Base-by-base conservation (phyloP, 371 early-diverging fungal genomes). In the Saksenaea vasiformis region DNA sequence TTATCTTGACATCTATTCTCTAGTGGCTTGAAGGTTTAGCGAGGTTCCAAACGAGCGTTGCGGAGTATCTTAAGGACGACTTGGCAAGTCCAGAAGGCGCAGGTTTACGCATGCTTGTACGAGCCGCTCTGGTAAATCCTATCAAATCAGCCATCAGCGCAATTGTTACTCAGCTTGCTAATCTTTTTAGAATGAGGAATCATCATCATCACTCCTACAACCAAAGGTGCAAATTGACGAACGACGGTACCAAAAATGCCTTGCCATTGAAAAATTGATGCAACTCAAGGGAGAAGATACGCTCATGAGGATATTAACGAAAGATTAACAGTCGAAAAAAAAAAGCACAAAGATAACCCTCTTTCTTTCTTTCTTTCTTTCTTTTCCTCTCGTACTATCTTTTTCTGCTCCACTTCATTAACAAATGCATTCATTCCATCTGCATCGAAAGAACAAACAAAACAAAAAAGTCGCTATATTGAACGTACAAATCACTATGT, bases 21-120 rank as follows among this genome's bases (percentile, higher is more conserved):
- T 54, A 67, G 67, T 67, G 67, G 67, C 34, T 67, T n/a, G 67
- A 62, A 57, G 62, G 67, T 22, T 19, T 67, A 10, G 31, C 59
- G n/a, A 34, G 58, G n/a, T 62, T 67, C 17, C 60, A 62, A 54
- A 39, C 58, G 8, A 43, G 51, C 24, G 41, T 62, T 26, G 62
- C 59, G 37, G 41, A 54, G 38, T 44, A 44, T 15, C 28, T 41
- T 5, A 51, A 51, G 27, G 35, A 67, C 7, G 54, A 59, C 17
- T 27, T 35, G 24, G 39, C 19, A 17, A n/a, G 35, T 10, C 14
- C 51, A 17, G 54, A 44, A 24, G 35, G 43, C 9, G 37, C 19
- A 54, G 54, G 60, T 10, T 17, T 51, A 34, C 56, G 57, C 7
- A 56, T 64, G 58, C 53, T 64, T 26, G 34, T 58, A 8, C 59